Conservation (phyloP, 352 stramenopile species). For the Globisporangium splendens region DNA sequence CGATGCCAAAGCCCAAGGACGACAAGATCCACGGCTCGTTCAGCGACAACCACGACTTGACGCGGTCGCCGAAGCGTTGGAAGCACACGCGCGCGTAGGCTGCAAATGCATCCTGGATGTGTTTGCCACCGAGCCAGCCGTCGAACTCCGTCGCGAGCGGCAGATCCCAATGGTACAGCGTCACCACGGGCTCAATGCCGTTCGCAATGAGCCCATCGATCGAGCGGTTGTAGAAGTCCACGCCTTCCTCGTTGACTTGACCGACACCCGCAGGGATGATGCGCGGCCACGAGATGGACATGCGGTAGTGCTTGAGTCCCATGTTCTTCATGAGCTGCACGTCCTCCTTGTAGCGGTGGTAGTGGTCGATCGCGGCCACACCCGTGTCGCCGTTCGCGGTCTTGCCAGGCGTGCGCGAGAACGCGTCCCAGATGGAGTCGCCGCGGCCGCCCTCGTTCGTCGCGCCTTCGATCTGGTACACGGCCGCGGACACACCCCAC, state of each 20-base stretch:
- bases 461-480: slow-evolving; percentile 93
- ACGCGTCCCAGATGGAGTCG: slow-evolving; percentile 89
- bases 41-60: slow-evolving; percentile 92
- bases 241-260: slow-evolving; percentile 66
- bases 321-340: slow-evolving; percentile 81
- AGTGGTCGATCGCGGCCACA: slow-evolving; percentile 86
- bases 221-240: slow-evolving; percentile 82
- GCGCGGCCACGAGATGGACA: slow-evolving; percentile 85
- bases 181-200: slow-evolving; percentile 81
- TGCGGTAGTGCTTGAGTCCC: slow-evolving; percentile 81
- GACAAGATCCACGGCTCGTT: slow-evolving; percentile 90
- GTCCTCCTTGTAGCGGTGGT: slow-evolving; percentile 76
- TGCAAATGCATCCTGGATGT: slow-evolving; percentile 60
- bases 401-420: slow-evolving; percentile 59
- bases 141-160: slow-evolving; percentile 77
- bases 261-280: slow-evolving; percentile 82
- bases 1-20: slow-evolving; percentile 83
- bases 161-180: slow-evolving; percentile 94
- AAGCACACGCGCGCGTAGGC: slow-evolving; percentile 92
- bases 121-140: slow-evolving; percentile 45
- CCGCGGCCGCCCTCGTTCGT: slow-evolving; percentile 76
- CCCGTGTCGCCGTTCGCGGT: slow-evolving; percentile 73
- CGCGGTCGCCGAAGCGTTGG: slow-evolving; percentile 85
- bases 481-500: slow-evolving; percentile 83
- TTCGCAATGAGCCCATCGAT: slow-evolving; percentile 67